phyloP scores from a whole-genome alignment of 176 grass and related monocot species.

The Raddia distichophylla region DNA sequence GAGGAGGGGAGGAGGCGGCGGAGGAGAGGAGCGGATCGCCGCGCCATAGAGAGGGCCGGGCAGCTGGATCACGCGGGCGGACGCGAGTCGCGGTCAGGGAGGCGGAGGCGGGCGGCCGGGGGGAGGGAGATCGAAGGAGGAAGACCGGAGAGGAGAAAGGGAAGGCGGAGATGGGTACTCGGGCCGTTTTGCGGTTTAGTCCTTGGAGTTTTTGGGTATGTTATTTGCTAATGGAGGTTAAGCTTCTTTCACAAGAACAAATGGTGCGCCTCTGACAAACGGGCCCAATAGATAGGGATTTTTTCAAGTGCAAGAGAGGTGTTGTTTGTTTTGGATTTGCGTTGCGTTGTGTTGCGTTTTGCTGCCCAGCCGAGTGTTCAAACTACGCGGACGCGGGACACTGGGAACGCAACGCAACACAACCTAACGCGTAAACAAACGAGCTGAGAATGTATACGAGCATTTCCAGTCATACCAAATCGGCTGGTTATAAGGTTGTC shows the following conservation, averaged over 20 bases:
- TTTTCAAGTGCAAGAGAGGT: neutral
- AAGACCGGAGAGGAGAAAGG: slow-evolving; percentile 29
- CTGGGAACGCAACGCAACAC: too few relatives aligned
- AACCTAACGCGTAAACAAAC: too few relatives aligned
- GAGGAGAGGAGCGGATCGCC: slow-evolving; percentile 68
- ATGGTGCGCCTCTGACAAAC: neutral
- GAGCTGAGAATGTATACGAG: neutral
- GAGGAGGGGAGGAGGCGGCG: slow-evolving; percentile 44
- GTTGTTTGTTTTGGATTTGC: too few relatives aligned
- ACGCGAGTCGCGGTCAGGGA: slow-evolving; percentile 53
- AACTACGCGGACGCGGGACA: too few relatives aligned
- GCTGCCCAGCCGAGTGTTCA: too few relatives aligned
- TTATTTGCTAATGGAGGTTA: neutral
- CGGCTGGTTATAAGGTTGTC: too few relatives aligned
- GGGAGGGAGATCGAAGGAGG: neutral
- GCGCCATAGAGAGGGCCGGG: slow-evolving; percentile 53
- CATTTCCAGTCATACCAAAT: too few relatives aligned
- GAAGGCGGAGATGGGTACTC: slow-evolving; percentile 29
- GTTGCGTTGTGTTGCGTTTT: too few relatives aligned
- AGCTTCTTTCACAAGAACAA: slow-evolving; percentile 25
- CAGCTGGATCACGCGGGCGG: neutral
- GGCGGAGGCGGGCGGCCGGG: slow-evolving; percentile 36
- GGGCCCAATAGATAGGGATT: neutral
- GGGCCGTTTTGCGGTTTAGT: slow-evolving; percentile 9
- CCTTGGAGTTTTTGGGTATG: neutral